phyloP scores from a whole-genome alignment of 768 basidiomycete genomes.

The Suillus tomentosus region DNA sequence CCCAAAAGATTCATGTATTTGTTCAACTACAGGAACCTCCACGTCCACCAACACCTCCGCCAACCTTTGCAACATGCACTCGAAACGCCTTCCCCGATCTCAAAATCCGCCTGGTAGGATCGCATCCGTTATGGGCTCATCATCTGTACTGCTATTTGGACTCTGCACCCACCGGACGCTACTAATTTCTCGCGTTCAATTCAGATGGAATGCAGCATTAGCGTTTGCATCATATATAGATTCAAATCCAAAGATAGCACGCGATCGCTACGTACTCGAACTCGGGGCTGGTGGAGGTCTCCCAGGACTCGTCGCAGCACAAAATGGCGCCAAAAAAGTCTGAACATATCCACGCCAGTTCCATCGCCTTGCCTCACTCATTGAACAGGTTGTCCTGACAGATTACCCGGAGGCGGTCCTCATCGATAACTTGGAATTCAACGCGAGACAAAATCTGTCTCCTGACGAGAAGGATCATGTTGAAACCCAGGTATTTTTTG shows the following conservation, averaged over 20 bases:
- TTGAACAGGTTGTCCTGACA: conserved; percentile 76
- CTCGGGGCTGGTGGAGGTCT: conserved; percentile 93
- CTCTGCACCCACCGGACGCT: not conserved
- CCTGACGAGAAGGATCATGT: conserved; percentile 21
- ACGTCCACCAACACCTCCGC: conserved; percentile 67
- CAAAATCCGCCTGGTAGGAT: conserved; percentile 70
- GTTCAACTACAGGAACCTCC: conserved; percentile 49
- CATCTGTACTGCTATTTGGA: conserved; percentile 51
- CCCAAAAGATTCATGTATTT: not conserved
- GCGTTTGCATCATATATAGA: conserved; percentile 74
- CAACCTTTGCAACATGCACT: conserved; percentile 57
- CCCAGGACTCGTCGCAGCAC: conserved; percentile 74
- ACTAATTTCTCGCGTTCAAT: not conserved
- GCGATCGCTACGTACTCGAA: conserved; percentile 64
- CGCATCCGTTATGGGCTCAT: conserved; percentile 83
- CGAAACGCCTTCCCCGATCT: conserved; percentile 36
- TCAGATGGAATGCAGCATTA: conserved; percentile 81
- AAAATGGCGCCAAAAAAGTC: conserved; percentile 72
- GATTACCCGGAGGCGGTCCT: conserved; percentile 88
- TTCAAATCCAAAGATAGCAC: conserved; percentile 47
- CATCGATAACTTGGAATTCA: conserved; percentile 72
- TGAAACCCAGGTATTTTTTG: conserved; percentile 38
- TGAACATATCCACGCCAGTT: not conserved
- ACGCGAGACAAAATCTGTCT: conserved; percentile 61
- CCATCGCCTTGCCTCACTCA: not conserved